These are phyloP conservation scores for Chaetomium fimeti DNA, from an alignment of 495 filamentous ascomycete species.

Conservation along the genomic window DNA sequence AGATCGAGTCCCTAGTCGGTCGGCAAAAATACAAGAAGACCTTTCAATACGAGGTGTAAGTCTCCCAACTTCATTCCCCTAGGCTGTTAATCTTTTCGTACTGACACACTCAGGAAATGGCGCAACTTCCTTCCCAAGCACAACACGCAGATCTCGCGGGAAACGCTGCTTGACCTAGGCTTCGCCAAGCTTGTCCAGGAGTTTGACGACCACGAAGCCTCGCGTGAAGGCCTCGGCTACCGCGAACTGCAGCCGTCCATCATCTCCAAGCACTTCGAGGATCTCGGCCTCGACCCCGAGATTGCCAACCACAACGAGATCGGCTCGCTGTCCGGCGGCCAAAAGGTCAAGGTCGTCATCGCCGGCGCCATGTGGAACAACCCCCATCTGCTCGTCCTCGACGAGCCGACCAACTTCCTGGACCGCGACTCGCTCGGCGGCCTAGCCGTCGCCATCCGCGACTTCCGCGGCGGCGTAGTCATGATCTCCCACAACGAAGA, in stretches of 20 bases:
- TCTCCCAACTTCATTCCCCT: slow-evolving; percentile 16
- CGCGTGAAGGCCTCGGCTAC: slow-evolving; percentile 94
- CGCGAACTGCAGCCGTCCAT: slow-evolving; percentile 86
- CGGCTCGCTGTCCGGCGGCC: slow-evolving; percentile 93
- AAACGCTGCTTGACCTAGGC: slow-evolving; percentile 80
- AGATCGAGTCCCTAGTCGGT: slow-evolving; percentile 87
- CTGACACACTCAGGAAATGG: slow-evolving; percentile 69
- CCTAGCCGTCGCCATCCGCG: slow-evolving; percentile 91
- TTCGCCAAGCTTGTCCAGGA: slow-evolving; percentile 94
- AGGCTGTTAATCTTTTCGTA: not conserved
- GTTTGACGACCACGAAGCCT: slow-evolving; percentile 97
- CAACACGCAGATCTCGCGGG: slow-evolving; percentile 89
- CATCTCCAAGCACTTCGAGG: slow-evolving; percentile 97
- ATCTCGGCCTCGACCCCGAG: slow-evolving; percentile 91
- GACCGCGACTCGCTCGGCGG: slow-evolving; percentile 96
- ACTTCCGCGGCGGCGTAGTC: slow-evolving; percentile 96
- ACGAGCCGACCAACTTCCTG: slow-evolving; percentile 99
- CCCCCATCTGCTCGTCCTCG: slow-evolving; percentile 92
- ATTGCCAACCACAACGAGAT: slow-evolving; percentile 99
- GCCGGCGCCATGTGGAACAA: slow-evolving; percentile 99
- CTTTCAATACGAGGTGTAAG: slow-evolving; percentile 95
- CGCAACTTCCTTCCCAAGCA: slow-evolving; percentile 78
- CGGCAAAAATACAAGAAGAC: slow-evolving; percentile 99
- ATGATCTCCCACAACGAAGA: slow-evolving; percentile 99
- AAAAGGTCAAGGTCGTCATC: slow-evolving; percentile 98